phyloP scores from a whole-genome alignment of 495 filamentous ascomycete species.

The Trichoderma reesei region DNA sequence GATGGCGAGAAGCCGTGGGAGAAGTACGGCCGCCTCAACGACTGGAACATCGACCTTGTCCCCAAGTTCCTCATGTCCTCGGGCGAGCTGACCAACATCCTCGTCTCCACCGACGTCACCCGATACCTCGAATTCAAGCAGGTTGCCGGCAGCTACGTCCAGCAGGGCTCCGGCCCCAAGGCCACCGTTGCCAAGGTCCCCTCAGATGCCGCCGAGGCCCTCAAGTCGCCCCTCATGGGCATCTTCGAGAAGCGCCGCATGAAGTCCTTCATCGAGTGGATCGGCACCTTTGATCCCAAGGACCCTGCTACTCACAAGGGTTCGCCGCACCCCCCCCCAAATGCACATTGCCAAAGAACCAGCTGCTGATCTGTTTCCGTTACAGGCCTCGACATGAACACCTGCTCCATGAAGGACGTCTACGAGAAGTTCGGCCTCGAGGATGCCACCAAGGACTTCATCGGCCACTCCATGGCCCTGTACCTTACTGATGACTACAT shows the following conservation, averaged over 20 bases:
- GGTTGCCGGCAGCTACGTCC: constrained; percentile 94
- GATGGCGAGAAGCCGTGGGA: constrained; percentile 90
- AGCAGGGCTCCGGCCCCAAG: constrained; percentile 69
- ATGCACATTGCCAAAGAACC: too few species aligned
- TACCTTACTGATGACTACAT: constrained; percentile 86
- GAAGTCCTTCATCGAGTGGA: constrained; percentile 95
- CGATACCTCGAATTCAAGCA: constrained; percentile 98
- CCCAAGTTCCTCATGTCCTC: constrained; percentile 98
- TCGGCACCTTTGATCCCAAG: constrained; percentile 78
- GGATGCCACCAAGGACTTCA: constrained; percentile 83
- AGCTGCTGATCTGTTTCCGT: too few species aligned
- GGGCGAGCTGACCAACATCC: constrained; percentile 94
- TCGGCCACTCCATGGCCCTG: constrained; percentile 96
- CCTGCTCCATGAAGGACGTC: constrained; percentile 87
- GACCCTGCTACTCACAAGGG: constrained; percentile 82
- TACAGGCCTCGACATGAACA: constrained; percentile 67
- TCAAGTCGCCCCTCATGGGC: constrained; percentile 90
- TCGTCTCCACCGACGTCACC: constrained; percentile 94
- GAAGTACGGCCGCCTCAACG: constrained; percentile 89
- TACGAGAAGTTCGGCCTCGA: constrained; percentile 97
- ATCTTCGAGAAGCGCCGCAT: constrained; percentile 95
- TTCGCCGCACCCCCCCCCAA: constrained; percentile 32
- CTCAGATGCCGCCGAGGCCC: constrained; percentile 82
- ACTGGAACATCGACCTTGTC: constrained; percentile 99
- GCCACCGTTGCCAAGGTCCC: constrained; percentile 95